A percentile compares a stretch with the other conserved stretches of the same genome.
phyloP scores from a whole-genome alignment of 1,139 yeast genomes.

The Pichia sp. region DNA sequence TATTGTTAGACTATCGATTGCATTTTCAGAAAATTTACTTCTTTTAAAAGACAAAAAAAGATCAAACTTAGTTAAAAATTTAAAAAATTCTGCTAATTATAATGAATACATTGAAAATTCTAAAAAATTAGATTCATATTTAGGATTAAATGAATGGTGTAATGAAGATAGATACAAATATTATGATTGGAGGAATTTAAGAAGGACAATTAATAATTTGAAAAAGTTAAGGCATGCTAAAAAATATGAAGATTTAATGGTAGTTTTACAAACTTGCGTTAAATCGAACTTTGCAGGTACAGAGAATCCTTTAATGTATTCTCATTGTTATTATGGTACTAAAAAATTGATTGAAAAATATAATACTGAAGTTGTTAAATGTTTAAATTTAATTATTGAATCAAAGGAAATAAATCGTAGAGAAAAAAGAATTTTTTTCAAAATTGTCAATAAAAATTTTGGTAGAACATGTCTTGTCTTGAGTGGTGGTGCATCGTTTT shows the following conservation, averaged over 20 bases:
- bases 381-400: conserved; percentile 41
- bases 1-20: conserved; percentile 53
- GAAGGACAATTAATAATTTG: conserved; percentile 44
- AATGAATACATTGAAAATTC: conserved; percentile 63
- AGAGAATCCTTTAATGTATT: conserved; percentile 64
- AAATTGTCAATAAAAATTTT: conserved; percentile 53
- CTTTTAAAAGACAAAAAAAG: conserved; percentile 59
- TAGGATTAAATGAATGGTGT: conserved; percentile 62
- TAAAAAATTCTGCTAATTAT: conserved; percentile 46
- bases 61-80: conserved; percentile 40
- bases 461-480: conserved; percentile 70
- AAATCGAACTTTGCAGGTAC: conserved; percentile 74
- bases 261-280: conserved; percentile 59
- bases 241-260: conserved; percentile 42
- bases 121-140: conserved; percentile 45
- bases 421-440: conserved; percentile 50
- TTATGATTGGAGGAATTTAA: conserved; percentile 60
- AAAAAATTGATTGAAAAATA: conserved; percentile 54
- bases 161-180: conserved; percentile 55
- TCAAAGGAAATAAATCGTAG: conserved; percentile 35
- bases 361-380: conserved; percentile 44
- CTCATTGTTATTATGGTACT: conserved; percentile 73
- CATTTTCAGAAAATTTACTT: conserved; percentile 49
- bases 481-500: conserved; percentile 77
- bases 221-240: conserved; percentile 32